Percentiles rank a stretch among this genome's conserved stretches.
Conservation (phyloP, 345 rosid genomes). For the Camelina sativa region DNA sequence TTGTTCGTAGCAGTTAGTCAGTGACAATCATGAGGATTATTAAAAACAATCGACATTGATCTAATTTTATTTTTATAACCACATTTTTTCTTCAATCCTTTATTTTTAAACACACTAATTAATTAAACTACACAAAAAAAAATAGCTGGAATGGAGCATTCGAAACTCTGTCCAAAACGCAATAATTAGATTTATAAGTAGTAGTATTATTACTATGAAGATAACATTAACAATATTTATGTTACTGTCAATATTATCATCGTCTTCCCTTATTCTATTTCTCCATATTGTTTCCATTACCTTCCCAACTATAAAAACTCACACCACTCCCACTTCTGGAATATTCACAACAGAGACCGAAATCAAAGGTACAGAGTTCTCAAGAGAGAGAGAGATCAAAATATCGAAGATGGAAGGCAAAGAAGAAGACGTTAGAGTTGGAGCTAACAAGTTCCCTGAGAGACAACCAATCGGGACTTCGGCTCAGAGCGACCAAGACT, state of each 20-base stretch:
- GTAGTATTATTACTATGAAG: conserved; percentile 27
- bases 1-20: conserved; percentile 27
- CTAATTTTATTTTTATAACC: not conserved
- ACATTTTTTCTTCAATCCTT: too few species aligned
- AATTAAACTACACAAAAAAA: not conserved
- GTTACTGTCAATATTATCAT: conserved; percentile 25
- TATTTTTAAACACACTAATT: not conserved
- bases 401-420: conserved; percentile 45
- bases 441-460: conserved; percentile 56
- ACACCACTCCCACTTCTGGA: conserved; percentile 11
- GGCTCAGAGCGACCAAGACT: conserved; percentile 53
- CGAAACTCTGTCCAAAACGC: conserved; percentile 35
- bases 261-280: conserved; percentile 1
- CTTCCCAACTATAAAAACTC: conserved; percentile 29
- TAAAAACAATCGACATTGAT: conserved; percentile 5
- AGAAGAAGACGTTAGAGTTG: conserved; percentile 53
- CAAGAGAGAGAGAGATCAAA: not conserved
- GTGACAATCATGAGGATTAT: conserved; percentile 8
- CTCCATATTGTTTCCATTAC: conserved; percentile 29
- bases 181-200: conserved; percentile 10
- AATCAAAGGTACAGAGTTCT: conserved; percentile 40
- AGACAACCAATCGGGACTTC: conserved; percentile 55
- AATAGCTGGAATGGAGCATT: conserved; percentile 32
- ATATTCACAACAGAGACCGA: conserved; percentile 2
- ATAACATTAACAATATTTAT: conserved; percentile 31